Evolutionary conservation across 306 rosid species (phyloP), one percentile per base, ranked within the genome.

Genomic region (Glycine soja): DNA sequence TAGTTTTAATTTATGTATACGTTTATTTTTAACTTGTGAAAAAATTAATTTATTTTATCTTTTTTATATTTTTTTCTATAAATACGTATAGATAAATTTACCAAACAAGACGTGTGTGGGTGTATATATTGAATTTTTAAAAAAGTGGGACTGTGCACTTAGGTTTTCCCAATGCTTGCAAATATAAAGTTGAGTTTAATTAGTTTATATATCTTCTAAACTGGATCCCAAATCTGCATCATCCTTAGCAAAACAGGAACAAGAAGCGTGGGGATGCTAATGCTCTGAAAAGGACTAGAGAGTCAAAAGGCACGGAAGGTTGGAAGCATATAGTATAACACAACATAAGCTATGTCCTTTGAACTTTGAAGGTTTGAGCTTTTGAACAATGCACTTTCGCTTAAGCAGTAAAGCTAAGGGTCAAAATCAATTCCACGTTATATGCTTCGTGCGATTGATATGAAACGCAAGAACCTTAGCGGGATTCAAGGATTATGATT

Each of bases 211-310:
- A 57, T 57, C 0, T 16, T 18, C 2, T 16, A 16, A 57, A 8
- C 5, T 7, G 6, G 43, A 10, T 30, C 10, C 4, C 14, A 10
- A 24, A 30, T 61, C 1, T 36, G 43, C 2, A 0, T 64, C 6
- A 36, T 64, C 19, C 24, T 36, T 64, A 64, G 70, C 24, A 3
- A 64, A 64, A 38, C 48, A 64, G 70, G 69, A 64, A 32, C 4
- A 62, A 32, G 16, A 62, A 7, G 10, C 10, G 8, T 58, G 72
- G 46, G n/a, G 3, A 3, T 47, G 54, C 3, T 81, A 69, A 79
- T 57, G 69, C 52, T 79, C n/a, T 15, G 56, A 72, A 63, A 72
- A 63, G 16, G 79, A 80, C 48, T 12, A 1, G 24, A 73, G 50
- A 19, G 58, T 18, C 24, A 72, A 42, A 16, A 9, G 16, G 66